Percentiles rank a stretch among this genome's conserved stretches.
Conservation (phyloP, 2,329 filamentous ascomycete species). For the Fusarium sterilihyphosum region DNA sequence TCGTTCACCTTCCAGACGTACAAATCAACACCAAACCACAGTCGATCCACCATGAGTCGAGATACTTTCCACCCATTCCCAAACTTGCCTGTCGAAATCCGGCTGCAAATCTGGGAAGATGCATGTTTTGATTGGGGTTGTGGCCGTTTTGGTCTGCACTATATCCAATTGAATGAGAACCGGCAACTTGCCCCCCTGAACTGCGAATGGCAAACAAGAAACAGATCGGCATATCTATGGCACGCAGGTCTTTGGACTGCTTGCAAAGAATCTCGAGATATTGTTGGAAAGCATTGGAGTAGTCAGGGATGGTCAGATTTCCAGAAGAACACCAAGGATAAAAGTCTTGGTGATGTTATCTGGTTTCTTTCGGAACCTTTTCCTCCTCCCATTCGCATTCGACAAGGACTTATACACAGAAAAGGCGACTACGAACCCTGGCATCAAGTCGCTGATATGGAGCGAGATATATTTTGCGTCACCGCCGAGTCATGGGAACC, state of each 20-base stretch:
- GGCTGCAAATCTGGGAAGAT: background rate
- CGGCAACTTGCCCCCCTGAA: background rate
- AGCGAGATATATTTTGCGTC: background rate
- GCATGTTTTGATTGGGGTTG: background rate
- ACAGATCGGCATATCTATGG: background rate
- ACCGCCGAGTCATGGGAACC: fast-evolving
- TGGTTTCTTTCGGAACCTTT: background rate
- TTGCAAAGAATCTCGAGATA: background rate
- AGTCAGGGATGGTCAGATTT: background rate
- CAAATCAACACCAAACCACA: background rate
- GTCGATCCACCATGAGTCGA: background rate
- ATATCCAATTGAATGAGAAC: background rate
- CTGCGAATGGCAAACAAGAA: background rate
- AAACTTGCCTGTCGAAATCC: background rate
- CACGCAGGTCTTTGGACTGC: background rate
- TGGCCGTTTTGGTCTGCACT: background rate
- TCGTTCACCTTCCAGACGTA: background rate
- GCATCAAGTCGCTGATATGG: background rate
- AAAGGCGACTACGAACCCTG: background rate
- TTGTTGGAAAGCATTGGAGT: background rate
- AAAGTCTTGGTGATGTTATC: background rate
- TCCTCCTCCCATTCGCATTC: background rate
- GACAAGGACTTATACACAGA: background rate
- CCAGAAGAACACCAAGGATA: background rate
- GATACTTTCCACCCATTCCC: background rate